Conservation (phyloP, 2,329 filamentous ascomycete genomes). For the Ophiognomonia clavigignenti-juglandacearum region DNA sequence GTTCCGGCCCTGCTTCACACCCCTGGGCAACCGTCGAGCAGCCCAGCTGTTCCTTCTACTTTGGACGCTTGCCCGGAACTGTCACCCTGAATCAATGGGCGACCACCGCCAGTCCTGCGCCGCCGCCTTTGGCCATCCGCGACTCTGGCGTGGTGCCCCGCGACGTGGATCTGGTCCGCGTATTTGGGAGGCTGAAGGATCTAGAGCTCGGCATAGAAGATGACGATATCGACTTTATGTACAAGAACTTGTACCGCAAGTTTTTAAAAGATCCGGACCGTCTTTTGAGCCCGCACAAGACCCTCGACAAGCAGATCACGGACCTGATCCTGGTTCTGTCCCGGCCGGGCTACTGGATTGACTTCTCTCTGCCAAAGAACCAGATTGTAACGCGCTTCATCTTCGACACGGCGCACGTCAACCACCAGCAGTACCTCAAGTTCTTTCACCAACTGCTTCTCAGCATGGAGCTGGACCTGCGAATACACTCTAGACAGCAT, state of each 20-base stretch:
- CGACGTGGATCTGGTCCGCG: conserved; percentile 51
- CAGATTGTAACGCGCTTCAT: conserved; percentile 72
- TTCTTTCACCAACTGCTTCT: conserved; percentile 77
- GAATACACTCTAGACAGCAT: conserved; percentile 61
- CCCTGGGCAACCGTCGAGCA: conserved; percentile 73
- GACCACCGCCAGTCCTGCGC: conserved; percentile 50
- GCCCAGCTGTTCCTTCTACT: conserved; percentile 65
- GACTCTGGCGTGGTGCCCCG: conserved; percentile 56
- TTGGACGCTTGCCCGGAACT: conserved; percentile 62
- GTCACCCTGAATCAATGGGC: conserved; percentile 69
- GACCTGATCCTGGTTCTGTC: conserved; percentile 67
- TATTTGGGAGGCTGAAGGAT: conserved; percentile 55
- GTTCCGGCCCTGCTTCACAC: conserved; percentile 34
- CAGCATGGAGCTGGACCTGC: conserved; percentile 65
- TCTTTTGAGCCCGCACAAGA: conserved; percentile 53
- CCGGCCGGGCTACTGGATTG: conserved; percentile 62
- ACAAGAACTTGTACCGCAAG: conserved; percentile 60
- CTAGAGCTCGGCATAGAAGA: conserved; percentile 53
- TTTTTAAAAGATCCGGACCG: conserved; percentile 66
- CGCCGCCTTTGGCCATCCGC: conserved; percentile 51
- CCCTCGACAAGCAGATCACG: conserved; percentile 66
- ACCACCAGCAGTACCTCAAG: conserved; percentile 52
- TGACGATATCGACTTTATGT: conserved; percentile 53
- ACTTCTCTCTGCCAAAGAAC: conserved; percentile 65
- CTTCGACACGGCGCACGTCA: conserved; percentile 52